Evolutionary conservation across 257 asterid genomes (phyloP), one percentile per base, ranked within the genome.

Genomic region (Echites panduratus): DNA sequence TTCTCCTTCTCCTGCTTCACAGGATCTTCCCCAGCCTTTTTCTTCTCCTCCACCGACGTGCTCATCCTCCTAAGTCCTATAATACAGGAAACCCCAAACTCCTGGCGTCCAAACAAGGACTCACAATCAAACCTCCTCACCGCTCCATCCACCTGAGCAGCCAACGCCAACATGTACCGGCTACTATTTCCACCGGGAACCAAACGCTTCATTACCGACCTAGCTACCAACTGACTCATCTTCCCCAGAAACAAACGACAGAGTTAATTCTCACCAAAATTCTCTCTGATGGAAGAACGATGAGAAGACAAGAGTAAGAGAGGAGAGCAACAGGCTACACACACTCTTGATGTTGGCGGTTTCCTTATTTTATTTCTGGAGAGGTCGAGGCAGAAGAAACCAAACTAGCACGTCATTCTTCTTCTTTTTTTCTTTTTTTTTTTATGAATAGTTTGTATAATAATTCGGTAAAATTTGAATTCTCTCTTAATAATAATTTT

Each of bases 21-120:
- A 27, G 72, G 83, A 71, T 66, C 76, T 70, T 44, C 79, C 53
- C 75, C 76, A 52, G 53, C 67, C 66, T 50, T 59, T 66, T 85
- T 84, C 77, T 76, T 75, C 85, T 84, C 80, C 77, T 79, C 86
- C 75, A 0, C 71, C 74, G 26, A 80, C 24, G 90, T 75, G 80
- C 96, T 88, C 82, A 82, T 71, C 87, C 59, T 74, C 85, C 93
- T 89, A 84, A 80, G 59, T 84, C 48, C 71, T 32, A 81, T 82
- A 17, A 73, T 41, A 48, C 73, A 79, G 78, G 76, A 65, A 50
- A 71, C 2, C 75, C 84, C 75, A 40, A 78, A 65, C 69, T 83
- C 79, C 78, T 70, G 83, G 40, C 54, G 62, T 74, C 80, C 81
- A 68, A 32, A 75, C 67, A 76, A 59, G 41, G 76, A 73, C 70